phyloP scores from a whole-genome alignment of 2,329 filamentous ascomycete genomes.

The Truncatella angustata region DNA sequence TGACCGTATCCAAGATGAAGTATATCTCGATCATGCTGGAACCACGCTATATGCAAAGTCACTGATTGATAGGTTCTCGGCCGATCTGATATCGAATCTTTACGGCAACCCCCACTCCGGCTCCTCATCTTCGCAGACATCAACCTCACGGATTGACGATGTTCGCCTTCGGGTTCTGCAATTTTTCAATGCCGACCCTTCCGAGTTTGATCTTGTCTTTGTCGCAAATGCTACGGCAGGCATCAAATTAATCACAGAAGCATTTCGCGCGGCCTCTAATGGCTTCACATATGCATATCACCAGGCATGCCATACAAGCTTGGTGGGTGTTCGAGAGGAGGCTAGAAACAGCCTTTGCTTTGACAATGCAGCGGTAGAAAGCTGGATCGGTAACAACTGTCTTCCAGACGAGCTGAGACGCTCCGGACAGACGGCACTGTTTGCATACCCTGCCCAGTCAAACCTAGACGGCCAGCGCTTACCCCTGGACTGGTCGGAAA shows the following conservation, averaged over 20 bases:
- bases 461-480: conserved; percentile 84
- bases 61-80: conserved; percentile 73
- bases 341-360: conserved; percentile 67
- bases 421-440: conserved; percentile 38
- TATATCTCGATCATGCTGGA: conserved; percentile 94
- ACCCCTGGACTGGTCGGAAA: conserved; percentile 66
- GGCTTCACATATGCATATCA: conserved; percentile 86
- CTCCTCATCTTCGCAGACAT: conserved; percentile 75
- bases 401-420: conserved; percentile 26
- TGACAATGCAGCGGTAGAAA: conserved; percentile 58
- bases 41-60: conserved; percentile 82
- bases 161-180: conserved; percentile 66
- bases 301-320: conserved; percentile 78
- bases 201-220: conserved; percentile 76
- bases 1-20: conserved; percentile 51
- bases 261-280: conserved; percentile 63
- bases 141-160: conserved; percentile 73
- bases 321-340: conserved; percentile 77
- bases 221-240: conserved; percentile 60
- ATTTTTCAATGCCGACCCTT: conserved; percentile 80
- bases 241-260: conserved; percentile 68
- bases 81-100: conserved; percentile 74
- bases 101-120: conserved; percentile 93
- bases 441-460: conserved; percentile 88
- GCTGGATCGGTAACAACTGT: conserved; percentile 55